phyloP scores from a whole-genome alignment of 1,139 yeast species.

The Geotrichum bryndzae region DNA sequence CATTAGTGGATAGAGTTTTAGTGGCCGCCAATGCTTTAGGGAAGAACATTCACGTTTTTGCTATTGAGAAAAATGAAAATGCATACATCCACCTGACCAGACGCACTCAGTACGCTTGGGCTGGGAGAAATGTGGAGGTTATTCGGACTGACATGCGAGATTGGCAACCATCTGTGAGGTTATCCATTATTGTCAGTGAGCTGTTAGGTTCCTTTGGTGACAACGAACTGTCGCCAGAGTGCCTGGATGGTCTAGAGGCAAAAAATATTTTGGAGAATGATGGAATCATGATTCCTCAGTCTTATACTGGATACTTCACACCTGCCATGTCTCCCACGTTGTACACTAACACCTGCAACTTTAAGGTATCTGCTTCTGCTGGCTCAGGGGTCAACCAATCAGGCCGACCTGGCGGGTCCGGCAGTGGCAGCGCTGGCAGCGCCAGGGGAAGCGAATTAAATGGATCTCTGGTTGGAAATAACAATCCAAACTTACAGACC shows the following conservation, averaged over 20 bases:
- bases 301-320: slow-evolving; percentile 50
- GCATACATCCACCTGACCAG: slow-evolving; percentile 44
- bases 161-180: slow-evolving; percentile 44
- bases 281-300: slow-evolving; percentile 57
- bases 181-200: slow-evolving; percentile 60
- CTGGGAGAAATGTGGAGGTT: slow-evolving; percentile 42
- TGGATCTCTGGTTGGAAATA: slow-evolving; percentile 20
- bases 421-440: not conserved
- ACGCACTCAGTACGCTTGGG: slow-evolving; percentile 30
- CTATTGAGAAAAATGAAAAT: slow-evolving; percentile 66
- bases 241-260: slow-evolving; percentile 39
- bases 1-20: slow-evolving; percentile 53
- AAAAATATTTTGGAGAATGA: slow-evolving; percentile 30
- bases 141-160: slow-evolving; percentile 52
- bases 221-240: slow-evolving; percentile 84
- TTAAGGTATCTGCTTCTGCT: slow-evolving; percentile 7
- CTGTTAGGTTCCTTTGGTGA: slow-evolving; percentile 87
- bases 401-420: slow-evolving; percentile 2
- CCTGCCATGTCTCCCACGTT: slow-evolving; percentile 59
- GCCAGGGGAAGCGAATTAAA: not conserved
- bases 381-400: slow-evolving; percentile 10
- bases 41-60: slow-evolving; percentile 40
- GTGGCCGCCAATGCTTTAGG: slow-evolving; percentile 39
- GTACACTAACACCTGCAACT: slow-evolving; percentile 23
- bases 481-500: slow-evolving; percentile 33